Base-by-base conservation (phyloP, 768 basidiomycete species). In the Infundibulicybe gibba region DNA sequence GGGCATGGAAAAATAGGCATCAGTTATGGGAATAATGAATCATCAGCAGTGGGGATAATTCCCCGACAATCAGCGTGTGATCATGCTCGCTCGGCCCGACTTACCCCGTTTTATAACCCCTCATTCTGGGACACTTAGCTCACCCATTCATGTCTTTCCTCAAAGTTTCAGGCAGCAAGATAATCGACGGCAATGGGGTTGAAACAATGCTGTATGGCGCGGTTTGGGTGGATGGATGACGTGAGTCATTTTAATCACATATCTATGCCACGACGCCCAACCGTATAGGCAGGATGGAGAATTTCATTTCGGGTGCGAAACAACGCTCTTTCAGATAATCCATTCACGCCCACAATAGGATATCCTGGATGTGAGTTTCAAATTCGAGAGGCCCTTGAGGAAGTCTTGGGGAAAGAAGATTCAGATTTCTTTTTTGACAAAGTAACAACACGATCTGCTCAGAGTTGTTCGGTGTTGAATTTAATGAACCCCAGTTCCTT, bases 381-480 rank as follows among this genome's bases (percentile, higher is more conserved):
- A 63, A 84, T 90, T 50, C 81, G 89, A 32, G 79, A 77, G 16
- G 82, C 81, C 1, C 69, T 93, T 13, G 72, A 76, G 15, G 70
- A 78, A 9, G 75, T 80, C 2, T 69, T 92, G 17, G 90, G 90
- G 0, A 49, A 74, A 43, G 75, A 76, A 40, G 85, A 87, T 61
- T 79, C 84, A 6, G 80, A 81, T 9, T 82, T 82, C 62, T 93
- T 90, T 72, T 93, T 91, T 59, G 87, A 92, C 74, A 88, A 86
- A 74, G 88, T 83, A 47, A 33, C 11, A 12, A 3, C 32, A 21
- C 13, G 5, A 37, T 39, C 21, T 20, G 2, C n/a, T 48, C 6
- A 43, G 20, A 41, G n/a, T 38, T 32, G 31, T n/a, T 2, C 14
- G 3, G 39, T 38, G 10, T 12, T 32, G 15, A 16, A 37, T 30